Percentiles rank a stretch among this genome's conserved stretches.
Conservation (phyloP, 352 stramenopile species). For the Phytophthora brassicae region DNA sequence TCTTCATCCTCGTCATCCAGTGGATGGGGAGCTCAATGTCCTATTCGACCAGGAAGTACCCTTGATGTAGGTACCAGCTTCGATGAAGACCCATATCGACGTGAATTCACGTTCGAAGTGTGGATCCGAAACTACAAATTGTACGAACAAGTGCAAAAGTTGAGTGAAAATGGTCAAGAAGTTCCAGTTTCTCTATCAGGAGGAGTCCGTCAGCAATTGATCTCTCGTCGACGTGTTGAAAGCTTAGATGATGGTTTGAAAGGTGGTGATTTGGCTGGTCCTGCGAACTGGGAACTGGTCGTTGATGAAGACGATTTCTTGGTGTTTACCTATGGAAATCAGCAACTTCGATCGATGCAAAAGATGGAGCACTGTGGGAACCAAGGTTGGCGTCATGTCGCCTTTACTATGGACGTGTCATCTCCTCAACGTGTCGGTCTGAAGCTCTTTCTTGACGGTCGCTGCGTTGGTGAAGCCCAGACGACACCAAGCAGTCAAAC, state of each 20-base stretch:
- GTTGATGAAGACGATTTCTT: constrained; percentile 48
- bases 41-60: constrained; percentile 53
- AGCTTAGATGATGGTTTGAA: constrained; percentile 26
- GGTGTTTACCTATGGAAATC: constrained; percentile 46
- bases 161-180: constrained; percentile 26
- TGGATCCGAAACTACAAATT: constrained; percentile 70
- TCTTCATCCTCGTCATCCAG: constrained; percentile 5
- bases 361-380: constrained; percentile 30
- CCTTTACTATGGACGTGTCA: constrained; percentile 66
- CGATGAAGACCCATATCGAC: constrained; percentile 81
- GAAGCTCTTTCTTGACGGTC: constrained; percentile 64
- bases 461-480: constrained; percentile 54
- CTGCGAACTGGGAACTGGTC: constrained; percentile 48
- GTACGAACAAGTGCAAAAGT: constrained; percentile 31
- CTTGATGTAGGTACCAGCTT: constrained; percentile 71
- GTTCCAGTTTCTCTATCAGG: constrained; percentile 8
- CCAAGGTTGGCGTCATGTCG: constrained; percentile 65
- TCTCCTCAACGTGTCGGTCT: constrained; percentile 48
- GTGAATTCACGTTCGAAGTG: constrained; percentile 75
- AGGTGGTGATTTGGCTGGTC: constrained; percentile 19
- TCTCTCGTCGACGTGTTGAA: constrained; percentile 23
- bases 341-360: constrained; percentile 48
- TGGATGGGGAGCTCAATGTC: constrained; percentile 57
- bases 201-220: constrained; percentile 19
- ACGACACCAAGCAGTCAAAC: constrained; percentile 41